Base-by-base conservation (phyloP, 768 basidiomycete genomes). In the Pleurotus citrinopileatus region DNA sequence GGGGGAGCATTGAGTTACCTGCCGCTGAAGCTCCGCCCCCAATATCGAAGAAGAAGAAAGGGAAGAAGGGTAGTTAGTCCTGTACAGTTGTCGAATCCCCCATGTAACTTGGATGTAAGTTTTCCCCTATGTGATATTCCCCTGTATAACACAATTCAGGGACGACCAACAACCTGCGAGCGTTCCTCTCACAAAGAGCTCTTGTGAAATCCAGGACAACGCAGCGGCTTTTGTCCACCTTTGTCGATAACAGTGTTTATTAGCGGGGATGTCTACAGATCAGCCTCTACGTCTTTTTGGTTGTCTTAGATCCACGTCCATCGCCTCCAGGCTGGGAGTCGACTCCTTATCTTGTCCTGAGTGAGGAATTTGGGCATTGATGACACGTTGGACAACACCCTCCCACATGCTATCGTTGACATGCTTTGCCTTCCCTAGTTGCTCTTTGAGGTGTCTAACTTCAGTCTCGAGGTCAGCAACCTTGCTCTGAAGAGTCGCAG, bases 331-430 rank as follows among this genome's bases (percentile, higher is more conserved):
- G 19, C 19, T 37, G 17, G 10, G 34, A 28, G 34, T 19, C 32
- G 23, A 17, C 17, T 37, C 20, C 17, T n/a, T 19, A 19, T 37
- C 32, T 23, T 36, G n/a, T 36, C n/a, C 45, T 29, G 45, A 10
- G n/a, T 47, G 45, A 12, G 29, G 13, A 32, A 20, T 34, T 43
- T 53, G 42, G 22, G 26, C 55, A 29, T 51, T 51, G 25, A 46
- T 25, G 43, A 85, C 69, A 42, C 72, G 79, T 59, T 88, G 84
- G 25, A 95, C 88, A 1, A 94, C 81, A 2, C 79, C 82, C 59
- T 90, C 87, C 95, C 95, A 97, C 87, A 97, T 96, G 50, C 80
- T 77, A 63, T 97, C 93, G 61, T 97, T 98, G 55, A 97, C 78
- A n/a, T 87, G 83, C 63, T 94, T 92, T 3, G 95, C 95, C 65